Conservation (phyloP, 2,329 filamentous ascomycete genomes). For the Paraconiothyrium brasiliense region DNA sequence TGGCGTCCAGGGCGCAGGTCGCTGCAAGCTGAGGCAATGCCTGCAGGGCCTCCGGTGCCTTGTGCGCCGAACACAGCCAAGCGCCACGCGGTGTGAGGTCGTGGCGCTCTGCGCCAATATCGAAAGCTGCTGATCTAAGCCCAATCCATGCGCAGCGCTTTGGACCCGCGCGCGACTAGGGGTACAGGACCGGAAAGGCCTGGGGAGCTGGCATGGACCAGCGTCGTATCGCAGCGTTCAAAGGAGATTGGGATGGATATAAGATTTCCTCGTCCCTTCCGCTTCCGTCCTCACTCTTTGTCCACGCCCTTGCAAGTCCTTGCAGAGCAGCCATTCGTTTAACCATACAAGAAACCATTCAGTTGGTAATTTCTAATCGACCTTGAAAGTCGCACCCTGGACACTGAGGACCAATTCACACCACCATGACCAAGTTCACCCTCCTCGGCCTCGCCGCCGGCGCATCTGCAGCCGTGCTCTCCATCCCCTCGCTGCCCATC, state of each 20-base stretch:
- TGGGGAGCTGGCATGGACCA: slow-evolving; percentile 14
- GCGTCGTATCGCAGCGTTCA: slow-evolving; percentile 16
- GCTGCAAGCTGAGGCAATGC: neutral
- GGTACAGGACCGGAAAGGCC: slow-evolving; percentile 13
- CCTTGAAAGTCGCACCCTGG: neutral
- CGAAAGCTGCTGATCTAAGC: slow-evolving; percentile 16
- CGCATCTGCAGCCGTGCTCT: slow-evolving; percentile 7
- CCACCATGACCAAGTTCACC: slow-evolving; percentile 10
- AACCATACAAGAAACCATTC: slow-evolving; percentile 10
- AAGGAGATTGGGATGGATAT: slow-evolving; percentile 16
- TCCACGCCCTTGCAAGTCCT: slow-evolving; percentile 14
- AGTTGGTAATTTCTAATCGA: slow-evolving; percentile 16
- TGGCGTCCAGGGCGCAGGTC: slow-evolving; percentile 6
- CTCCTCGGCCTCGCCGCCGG: slow-evolving; percentile 11
- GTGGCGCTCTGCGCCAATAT: slow-evolving; percentile 14
- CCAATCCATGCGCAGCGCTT: slow-evolving; percentile 11
- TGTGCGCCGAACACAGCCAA: slow-evolving; percentile 8
- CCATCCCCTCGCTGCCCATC: slow-evolving; percentile 6
- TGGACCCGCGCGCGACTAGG: slow-evolving; percentile 15
- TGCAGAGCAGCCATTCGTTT: slow-evolving; percentile 14
- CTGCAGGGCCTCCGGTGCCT: neutral
- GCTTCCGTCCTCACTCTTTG: slow-evolving; percentile 2
- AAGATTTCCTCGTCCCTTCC: slow-evolving; percentile 11
- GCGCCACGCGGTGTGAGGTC: slow-evolving; percentile 5
- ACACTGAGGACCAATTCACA: slow-evolving; percentile 4